Evolutionary conservation across 345 rosid genomes (phyloP), one percentile per base, ranked within the genome.

Genomic region (Lenwebbia sp.): DNA sequence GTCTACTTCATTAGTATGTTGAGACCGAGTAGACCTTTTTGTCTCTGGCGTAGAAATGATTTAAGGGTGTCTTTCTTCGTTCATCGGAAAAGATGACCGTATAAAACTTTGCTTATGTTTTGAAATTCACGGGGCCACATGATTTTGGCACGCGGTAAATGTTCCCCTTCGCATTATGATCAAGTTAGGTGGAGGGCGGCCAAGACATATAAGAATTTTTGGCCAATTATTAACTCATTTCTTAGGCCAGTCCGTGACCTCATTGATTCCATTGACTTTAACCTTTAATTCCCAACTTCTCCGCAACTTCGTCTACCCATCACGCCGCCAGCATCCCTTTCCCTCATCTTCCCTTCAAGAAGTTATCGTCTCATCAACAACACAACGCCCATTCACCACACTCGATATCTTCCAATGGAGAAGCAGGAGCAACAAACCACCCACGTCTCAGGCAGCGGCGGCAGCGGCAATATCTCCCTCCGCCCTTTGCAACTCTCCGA

Each of bases 401-500:
- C 53, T 51, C 57, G 55, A 82, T 40, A 82, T n/a, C 56, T 47
- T 26, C 53, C 51, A 4, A 49, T 49, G 83, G 83, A 44, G 83
- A 17, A 23, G 51, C 83, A 11, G 53, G 51, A 14, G 30, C 83
- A 30, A 10, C 62, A 25, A 7, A 7, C 53, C 78, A 25, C 78
- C 50, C 0, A 3, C 86, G 47, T 0, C 19, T 26, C 23, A 50
- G 50, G 26, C 21, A 13, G 51, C 25, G 12, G 70, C 0, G 82
- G 84, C 83, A 19, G 78, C 37, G 84, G 88, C 21, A 14, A 65
- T 23, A 54, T 93, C n/a, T 88, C 92, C 82, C 92, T 92, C 83
- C 91, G 94, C 60, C 89, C 85, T 28, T 65, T 92, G 84, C 88
- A 89, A 28, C 84, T 88, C 70, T 87, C 91, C 37, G 95, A 95